A percentile compares a stretch with the other conserved stretches of the same genome.
phyloP scores from a whole-genome alignment of 2,329 filamentous ascomycete species.

The Epichloe gansuensis region DNA sequence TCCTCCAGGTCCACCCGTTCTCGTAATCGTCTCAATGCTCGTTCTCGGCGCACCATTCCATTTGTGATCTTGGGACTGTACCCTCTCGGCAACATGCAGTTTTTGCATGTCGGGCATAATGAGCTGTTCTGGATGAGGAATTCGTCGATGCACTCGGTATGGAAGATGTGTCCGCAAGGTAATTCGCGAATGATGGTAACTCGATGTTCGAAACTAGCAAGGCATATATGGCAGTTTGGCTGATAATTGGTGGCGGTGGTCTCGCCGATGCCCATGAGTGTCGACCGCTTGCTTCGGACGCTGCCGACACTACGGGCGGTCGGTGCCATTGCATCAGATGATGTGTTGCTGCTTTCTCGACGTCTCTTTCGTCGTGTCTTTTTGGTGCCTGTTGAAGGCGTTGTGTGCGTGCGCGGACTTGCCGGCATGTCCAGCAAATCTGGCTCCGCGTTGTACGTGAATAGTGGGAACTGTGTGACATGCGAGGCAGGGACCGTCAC shows the following conservation, averaged over 20 bases:
- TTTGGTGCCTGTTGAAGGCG: constrained; percentile 13
- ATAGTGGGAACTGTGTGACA: constrained; percentile 64
- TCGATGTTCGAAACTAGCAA: constrained; percentile 62
- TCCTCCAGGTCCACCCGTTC: constrained; percentile 36
- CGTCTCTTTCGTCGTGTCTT: constrained; percentile 20
- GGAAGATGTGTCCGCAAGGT: constrained; percentile 85
- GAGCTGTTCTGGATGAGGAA: constrained; percentile 70
- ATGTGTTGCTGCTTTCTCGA: constrained; percentile 16
- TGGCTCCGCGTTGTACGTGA: constrained; percentile 54
- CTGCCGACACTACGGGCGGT: constrained; percentile 12
- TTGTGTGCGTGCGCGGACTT: constrained; percentile 12
- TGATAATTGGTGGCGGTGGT: constrained; percentile 51
- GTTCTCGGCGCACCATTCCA: constrained; percentile 72
- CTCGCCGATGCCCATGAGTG: constrained; percentile 20
- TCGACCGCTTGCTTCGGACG: constrained; percentile 26
- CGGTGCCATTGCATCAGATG: constrained; percentile 14
- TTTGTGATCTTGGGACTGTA: constrained; percentile 65
- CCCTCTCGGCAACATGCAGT: constrained; percentile 58
- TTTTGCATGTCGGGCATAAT: constrained; percentile 84
- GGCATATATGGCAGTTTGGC: constrained; percentile 78
- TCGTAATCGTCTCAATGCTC: constrained; percentile 49
- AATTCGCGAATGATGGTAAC: constrained; percentile 69
- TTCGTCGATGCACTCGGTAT: constrained; percentile 80
- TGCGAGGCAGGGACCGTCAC: constrained; percentile 61
- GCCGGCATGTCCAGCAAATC: constrained; percentile 26